A percentile compares a stretch with the other conserved stretches of the same genome.
Evolutionary conservation across 768 basidiomycete species (phyloP).

Genomic region (Tricholoma flavovirens): DNA sequence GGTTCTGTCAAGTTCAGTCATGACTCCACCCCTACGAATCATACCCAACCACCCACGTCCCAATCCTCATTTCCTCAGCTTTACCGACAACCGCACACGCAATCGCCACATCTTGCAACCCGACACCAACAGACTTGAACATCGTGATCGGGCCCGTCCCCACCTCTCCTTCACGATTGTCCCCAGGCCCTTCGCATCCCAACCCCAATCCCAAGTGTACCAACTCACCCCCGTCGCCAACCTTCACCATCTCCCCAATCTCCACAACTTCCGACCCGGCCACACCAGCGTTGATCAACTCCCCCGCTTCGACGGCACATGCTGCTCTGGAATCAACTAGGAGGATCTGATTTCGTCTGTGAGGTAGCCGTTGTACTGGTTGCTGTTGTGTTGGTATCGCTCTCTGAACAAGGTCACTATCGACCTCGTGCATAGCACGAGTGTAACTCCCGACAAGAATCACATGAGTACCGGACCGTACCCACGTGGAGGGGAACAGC

Average conservation of each 20-base stretch:
- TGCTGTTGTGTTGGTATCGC: slow-evolving; percentile 23
- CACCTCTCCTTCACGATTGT: slow-evolving; percentile 8
- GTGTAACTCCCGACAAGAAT: slow-evolving; percentile 81
- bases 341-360: slow-evolving; percentile 23
- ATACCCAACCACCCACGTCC: slow-evolving; percentile 43
- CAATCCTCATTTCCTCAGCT: slow-evolving; percentile 50
- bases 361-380: no score
- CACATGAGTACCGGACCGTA: slow-evolving; percentile 58
- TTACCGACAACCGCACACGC: slow-evolving; percentile 28
- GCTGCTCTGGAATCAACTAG: slow-evolving; percentile 73
- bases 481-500: slow-evolving; percentile 64
- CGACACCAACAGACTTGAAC: slow-evolving; percentile 69
- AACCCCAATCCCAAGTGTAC: no score
- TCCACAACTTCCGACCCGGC: slow-evolving; percentile 44
- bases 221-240: background rate
- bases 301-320: slow-evolving; percentile 75
- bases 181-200: no score
- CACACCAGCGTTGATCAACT: slow-evolving; percentile 57
- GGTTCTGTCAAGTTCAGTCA: no score
- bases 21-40: slow-evolving; percentile 21
- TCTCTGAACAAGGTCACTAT: slow-evolving; percentile 47
- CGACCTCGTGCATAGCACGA: slow-evolving; percentile 75
- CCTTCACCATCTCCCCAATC: slow-evolving; percentile 56
- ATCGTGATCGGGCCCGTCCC: slow-evolving; percentile 53
- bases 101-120: no score